Base-by-base conservation (phyloP, 2,329 filamentous ascomycete genomes). In the Aciculosporium take region DNA sequence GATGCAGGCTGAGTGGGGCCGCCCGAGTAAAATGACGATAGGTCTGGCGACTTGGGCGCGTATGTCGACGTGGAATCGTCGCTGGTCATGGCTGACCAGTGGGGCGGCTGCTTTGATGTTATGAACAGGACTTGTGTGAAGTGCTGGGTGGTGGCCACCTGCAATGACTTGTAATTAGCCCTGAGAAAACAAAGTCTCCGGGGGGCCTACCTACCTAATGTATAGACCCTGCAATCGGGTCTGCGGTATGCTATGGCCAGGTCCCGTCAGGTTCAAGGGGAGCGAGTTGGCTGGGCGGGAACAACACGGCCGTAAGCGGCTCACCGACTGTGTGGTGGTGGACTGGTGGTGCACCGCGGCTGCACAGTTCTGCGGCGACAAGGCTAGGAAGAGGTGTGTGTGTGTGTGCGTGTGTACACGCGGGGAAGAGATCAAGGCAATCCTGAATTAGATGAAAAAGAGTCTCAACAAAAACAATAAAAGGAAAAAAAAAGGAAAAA, bases 21-120 rank as follows among this genome's bases (percentile, higher is more conserved):
- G 46, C 59, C 55, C 46, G 68, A 61, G 51, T 66, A 71, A 57
- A 75, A 68, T 45, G 68, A 72, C 45, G 71, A 74, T 49, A 76
- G 66, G 62, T 76, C 71, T 54, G 72, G 72, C 51, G 71, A 75
- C 57, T 68, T 72, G 49, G 72, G 72, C 49, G 68, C 71, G 61
- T 75, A 76, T 46, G 59, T 62, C 18, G 52, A 51, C 10, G 48
- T 30, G 49, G 60, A 43, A 44, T 49, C 66, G 54, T 66, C 67
- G 54, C 65, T 63, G 63, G 73, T 72, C 62, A 61, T 64, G 56
- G 51, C 56, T 41, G 32, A 35, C 33, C 6, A 7, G 27, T 15
- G 35, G 20, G 30, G 41, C 36, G 41, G 23, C 36, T 21, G 30
- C 29, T 24, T 33, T n/a, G n/a, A n/a, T n/a, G n/a, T n/a, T n/a